Evolutionary conservation across 148 eudicot genomes (phyloP).

Genomic region (Cornus florida): DNA sequence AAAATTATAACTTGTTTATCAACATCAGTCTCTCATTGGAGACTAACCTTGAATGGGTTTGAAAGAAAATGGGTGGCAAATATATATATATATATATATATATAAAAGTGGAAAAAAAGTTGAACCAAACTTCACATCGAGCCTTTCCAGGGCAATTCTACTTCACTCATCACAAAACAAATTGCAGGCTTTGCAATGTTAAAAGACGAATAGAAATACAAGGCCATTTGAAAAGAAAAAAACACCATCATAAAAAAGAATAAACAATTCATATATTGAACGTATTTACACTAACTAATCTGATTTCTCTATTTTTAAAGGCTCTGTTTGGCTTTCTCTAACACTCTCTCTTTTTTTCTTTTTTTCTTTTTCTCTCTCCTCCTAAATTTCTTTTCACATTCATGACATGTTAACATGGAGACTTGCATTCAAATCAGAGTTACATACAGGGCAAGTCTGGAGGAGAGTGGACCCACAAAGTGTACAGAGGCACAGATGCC

Average conservation of each 20-base stretch:
- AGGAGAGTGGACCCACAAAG: slow-evolving; percentile 27
- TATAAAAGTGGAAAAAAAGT: not conserved
- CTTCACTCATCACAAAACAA: not conserved
- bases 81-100: no score
- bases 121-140: slow-evolving; percentile 1
- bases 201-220: no score
- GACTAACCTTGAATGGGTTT: not conserved
- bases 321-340: no score
- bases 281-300: not conserved
- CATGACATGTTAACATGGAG: slow-evolving; percentile 31
- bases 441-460: slow-evolving; percentile 34
- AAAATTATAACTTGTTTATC: no score
- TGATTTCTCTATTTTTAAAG: no score
- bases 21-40: no score
- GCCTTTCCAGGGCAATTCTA: not conserved
- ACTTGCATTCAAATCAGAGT: slow-evolving; percentile 25
- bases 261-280: not conserved
- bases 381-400: no score
- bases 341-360: no score
- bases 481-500: slow-evolving; percentile 42
- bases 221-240: no score
- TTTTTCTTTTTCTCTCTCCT: not conserved
- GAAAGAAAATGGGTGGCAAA: not conserved
- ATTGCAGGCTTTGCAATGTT: not conserved
- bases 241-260: not conserved